Evolutionary conservation across 2,329 filamentous ascomycete species (phyloP).

Genomic region (Amauroascus verrucosus): DNA sequence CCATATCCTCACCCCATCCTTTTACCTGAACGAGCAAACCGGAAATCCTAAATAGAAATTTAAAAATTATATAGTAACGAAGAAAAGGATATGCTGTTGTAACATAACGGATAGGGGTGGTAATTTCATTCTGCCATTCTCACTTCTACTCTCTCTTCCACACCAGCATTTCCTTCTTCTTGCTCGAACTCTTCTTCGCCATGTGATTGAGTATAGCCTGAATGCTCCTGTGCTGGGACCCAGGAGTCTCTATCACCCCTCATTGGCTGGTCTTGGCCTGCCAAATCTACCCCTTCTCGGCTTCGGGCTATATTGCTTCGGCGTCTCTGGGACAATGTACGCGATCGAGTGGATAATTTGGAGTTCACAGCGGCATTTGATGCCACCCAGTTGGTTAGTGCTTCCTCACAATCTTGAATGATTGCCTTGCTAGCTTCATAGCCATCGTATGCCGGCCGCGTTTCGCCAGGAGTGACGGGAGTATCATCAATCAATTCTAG

Average conservation of each 20-base stretch:
- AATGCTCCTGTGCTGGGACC: slow-evolving; percentile 59
- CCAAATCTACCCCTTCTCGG: slow-evolving; percentile 64
- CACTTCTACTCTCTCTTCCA: slow-evolving; percentile 28
- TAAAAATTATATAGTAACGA: neutral
- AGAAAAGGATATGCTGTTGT: too few species aligned
- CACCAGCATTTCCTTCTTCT: slow-evolving; percentile 23
- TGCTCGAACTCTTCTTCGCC: slow-evolving; percentile 32
- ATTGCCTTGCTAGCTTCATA: slow-evolving; percentile 98
- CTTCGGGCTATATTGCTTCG: slow-evolving; percentile 58
- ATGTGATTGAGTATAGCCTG: slow-evolving; percentile 35
- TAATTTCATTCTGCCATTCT: slow-evolving; percentile 16
- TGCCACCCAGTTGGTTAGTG: slow-evolving; percentile 92
- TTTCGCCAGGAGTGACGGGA: slow-evolving; percentile 94
- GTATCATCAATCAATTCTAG: slow-evolving; percentile 93
- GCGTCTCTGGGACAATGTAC: slow-evolving; percentile 76
- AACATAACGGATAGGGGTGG: too few species aligned
- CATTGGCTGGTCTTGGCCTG: slow-evolving; percentile 67
- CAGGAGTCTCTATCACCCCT: slow-evolving; percentile 70
- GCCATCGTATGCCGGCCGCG: slow-evolving; percentile 87
- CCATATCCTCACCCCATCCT: neutral
- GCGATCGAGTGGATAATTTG: slow-evolving; percentile 76
- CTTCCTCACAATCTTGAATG: slow-evolving; percentile 97
- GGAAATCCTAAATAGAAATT: neutral
- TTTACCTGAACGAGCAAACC: neutral
- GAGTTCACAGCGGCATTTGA: slow-evolving; percentile 80